These are phyloP conservation scores for Beta vulgaris DNA, from an alignment of 148 eudicot genomes.

Conservation along the genomic window DNA sequence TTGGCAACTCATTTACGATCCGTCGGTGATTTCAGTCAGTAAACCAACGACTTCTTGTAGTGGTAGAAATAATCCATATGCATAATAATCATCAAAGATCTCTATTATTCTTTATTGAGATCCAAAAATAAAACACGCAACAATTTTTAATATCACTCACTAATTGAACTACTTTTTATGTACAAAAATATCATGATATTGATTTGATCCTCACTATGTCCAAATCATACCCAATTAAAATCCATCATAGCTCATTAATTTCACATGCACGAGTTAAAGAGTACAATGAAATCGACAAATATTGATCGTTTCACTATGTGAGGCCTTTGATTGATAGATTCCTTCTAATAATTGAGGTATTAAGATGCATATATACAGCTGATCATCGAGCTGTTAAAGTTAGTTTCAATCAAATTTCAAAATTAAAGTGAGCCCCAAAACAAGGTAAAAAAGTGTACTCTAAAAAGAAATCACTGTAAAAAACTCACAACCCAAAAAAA, in stretches of 20 bases:
- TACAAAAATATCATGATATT: too few relatives aligned
- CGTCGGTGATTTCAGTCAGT: too few relatives aligned
- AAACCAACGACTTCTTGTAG: too few relatives aligned
- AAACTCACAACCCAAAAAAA: not conserved
- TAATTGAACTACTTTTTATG: too few relatives aligned
- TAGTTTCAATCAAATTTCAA: not conserved
- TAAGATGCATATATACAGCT: slow-evolving; percentile 9
- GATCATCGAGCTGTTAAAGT: slow-evolving; percentile 13
- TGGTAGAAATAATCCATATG: too few relatives aligned
- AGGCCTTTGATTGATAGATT: slow-evolving; percentile 4
- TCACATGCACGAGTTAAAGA: slow-evolving; percentile 15
- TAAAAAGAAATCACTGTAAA: not conserved
- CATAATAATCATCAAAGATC: too few relatives aligned
- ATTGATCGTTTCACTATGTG: not conserved
- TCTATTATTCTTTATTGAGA: too few relatives aligned
- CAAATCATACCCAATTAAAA: not conserved
- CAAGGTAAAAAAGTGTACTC: slow-evolving; percentile 6
- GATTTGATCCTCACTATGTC: not conserved
- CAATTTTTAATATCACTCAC: too few relatives aligned
- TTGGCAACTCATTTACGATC: too few relatives aligned
- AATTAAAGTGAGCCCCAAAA: slow-evolving; percentile 15
- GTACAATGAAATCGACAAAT: not conserved
- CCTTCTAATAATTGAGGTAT: slow-evolving; percentile 10
- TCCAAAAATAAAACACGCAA: too few relatives aligned
- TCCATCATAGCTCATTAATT: not conserved